phyloP scores from a whole-genome alignment of 2,329 filamentous ascomycete genomes.

The Cryphonectria parasitica region DNA sequence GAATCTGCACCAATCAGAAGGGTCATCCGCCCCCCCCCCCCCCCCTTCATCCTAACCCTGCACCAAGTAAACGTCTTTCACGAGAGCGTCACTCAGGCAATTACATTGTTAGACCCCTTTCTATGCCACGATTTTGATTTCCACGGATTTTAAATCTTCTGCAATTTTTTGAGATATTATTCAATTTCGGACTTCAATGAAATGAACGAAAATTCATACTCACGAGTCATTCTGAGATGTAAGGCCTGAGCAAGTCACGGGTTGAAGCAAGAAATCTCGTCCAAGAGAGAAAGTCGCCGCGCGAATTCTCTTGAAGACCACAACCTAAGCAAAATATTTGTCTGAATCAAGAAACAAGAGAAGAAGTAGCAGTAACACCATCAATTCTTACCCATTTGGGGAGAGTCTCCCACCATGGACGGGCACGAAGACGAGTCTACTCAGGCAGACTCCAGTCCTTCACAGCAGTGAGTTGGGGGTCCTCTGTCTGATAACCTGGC shows the following conservation, averaged over 20 bases:
- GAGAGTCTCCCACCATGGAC: background rate
- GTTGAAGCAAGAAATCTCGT: background rate
- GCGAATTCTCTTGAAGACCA: background rate
- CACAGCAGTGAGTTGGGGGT: background rate
- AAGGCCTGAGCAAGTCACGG: background rate
- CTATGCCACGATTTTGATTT: background rate
- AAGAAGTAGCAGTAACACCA: background rate
- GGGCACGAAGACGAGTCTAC: background rate
- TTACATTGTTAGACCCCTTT: background rate
- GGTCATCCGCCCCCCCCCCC: too few relatives aligned
- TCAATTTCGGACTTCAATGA: background rate
- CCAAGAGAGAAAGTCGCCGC: background rate
- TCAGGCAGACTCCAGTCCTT: background rate
- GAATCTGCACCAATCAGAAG: too few relatives aligned
- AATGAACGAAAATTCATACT: background rate
- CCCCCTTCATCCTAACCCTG: background rate
- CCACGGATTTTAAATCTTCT: background rate
- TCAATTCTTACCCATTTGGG: background rate
- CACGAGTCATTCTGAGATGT: background rate
- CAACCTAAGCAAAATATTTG: background rate
- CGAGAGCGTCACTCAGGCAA: background rate
- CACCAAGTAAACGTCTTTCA: background rate
- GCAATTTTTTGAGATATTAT: background rate
- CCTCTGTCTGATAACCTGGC: background rate
- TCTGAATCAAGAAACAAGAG: background rate